These are phyloP conservation scores for Trypanosoma rangeli DNA, from an alignment of 208 protist species.

Conservation along the genomic window DNA sequence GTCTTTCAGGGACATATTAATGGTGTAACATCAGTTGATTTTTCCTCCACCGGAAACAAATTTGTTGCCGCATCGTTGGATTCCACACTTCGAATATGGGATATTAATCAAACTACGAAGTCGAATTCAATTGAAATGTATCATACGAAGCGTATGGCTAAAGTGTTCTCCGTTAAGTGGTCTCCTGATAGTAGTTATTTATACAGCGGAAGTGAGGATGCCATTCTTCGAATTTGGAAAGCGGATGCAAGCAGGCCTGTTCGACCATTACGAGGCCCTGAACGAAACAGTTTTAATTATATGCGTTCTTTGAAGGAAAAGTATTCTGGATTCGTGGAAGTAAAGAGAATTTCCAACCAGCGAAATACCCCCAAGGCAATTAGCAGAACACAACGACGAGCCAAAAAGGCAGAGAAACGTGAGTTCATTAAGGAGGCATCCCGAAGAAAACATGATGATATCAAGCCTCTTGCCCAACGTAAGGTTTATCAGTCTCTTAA, in stretches of 20 bases:
- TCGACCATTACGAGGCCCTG: slow-evolving; percentile 79
- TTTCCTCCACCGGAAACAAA: slow-evolving; percentile 94
- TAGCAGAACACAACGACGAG: slow-evolving; percentile 50
- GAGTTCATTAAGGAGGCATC: slow-evolving; percentile 88
- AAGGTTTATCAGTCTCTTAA: slow-evolving; percentile 88
- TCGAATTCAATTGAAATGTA: slow-evolving; percentile 95
- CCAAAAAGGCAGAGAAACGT: slow-evolving; percentile 77
- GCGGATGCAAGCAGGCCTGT: slow-evolving; percentile 90
- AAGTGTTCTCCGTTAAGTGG: slow-evolving; percentile 91
- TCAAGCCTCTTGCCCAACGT: slow-evolving; percentile 84
- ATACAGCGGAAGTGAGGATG: slow-evolving; percentile 96
- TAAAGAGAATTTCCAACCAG: slow-evolving; percentile 88
- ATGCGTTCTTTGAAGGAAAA: slow-evolving; percentile 86
- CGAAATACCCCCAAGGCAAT: slow-evolving; percentile 87
- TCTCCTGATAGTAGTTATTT: slow-evolving; percentile 94
- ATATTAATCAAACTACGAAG: slow-evolving; percentile 80
- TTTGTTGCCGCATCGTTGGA: slow-evolving; percentile 96
- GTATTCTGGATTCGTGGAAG: slow-evolving; percentile 86
- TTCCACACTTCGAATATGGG: slow-evolving; percentile 95
- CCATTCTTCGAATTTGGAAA: slow-evolving; percentile 97
- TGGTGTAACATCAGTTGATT: slow-evolving; percentile 95
- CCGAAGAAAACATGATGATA: slow-evolving; percentile 67
- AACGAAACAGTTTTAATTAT: slow-evolving; percentile 95
- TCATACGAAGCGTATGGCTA: slow-evolving; percentile 99
- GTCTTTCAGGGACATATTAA: slow-evolving; percentile 97